A percentile compares a stretch with the other conserved stretches of the same genome.
phyloP scores from a whole-genome alignment of 2,329 filamentous ascomycete genomes.

The Pseudogymnoascus sp. region DNA sequence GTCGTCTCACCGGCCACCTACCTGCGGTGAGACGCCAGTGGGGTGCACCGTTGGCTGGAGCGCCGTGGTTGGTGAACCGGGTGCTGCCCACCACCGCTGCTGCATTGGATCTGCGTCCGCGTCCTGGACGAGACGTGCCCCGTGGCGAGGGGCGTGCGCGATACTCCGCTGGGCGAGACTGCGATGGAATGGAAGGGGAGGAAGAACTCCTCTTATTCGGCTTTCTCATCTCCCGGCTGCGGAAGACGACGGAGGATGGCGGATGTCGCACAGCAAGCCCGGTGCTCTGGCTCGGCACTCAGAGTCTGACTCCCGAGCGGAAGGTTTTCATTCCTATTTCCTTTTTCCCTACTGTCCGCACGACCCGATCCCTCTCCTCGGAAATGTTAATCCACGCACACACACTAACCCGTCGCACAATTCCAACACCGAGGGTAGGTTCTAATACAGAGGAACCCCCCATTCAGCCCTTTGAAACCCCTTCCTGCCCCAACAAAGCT shows the following conservation, averaged over 20 bases:
- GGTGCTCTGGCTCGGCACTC: not conserved
- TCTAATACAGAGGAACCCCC: not conserved
- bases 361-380: not conserved
- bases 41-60: not conserved
- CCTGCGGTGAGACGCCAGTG: not conserved
- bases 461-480: not conserved
- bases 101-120: not conserved
- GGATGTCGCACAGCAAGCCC: not conserved
- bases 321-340: not conserved
- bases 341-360: not conserved
- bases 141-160: not conserved
- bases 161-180: not conserved
- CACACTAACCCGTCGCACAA: not conserved
- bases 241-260: not conserved
- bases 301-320: not conserved
- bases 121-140: not conserved
- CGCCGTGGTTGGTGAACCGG: not conserved
- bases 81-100: not conserved
- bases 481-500: not conserved
- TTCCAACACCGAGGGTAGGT: not conserved
- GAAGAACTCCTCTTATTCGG: not conserved
- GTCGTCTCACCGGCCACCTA: not conserved
- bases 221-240: not conserved
- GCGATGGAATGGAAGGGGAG: not conserved
- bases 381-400: not conserved